Evolutionary conservation across 1,284 basidiomycete species (phyloP).

Genomic region (Heterobasidion parviporum): DNA sequence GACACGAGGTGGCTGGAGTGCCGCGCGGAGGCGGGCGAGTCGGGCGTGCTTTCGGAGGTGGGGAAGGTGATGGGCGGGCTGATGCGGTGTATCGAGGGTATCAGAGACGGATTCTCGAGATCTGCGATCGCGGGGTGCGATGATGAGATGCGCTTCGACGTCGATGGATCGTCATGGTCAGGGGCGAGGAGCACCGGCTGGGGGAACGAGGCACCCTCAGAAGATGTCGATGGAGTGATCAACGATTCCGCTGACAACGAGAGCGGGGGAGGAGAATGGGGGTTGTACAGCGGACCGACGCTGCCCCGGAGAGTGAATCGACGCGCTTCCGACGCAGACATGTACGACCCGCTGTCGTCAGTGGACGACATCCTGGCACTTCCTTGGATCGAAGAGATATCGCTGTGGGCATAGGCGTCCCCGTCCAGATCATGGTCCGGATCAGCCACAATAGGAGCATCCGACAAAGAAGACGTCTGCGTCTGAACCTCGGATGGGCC

Average conservation of each 20-base stretch:
- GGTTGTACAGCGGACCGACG: slow-evolving; percentile 20
- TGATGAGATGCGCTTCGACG: background rate
- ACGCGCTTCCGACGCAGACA: slow-evolving; percentile 23
- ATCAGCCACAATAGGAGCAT: background rate
- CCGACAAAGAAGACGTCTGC: background rate
- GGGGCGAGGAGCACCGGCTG: background rate
- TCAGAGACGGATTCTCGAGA: background rate
- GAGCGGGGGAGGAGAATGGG: slow-evolving; percentile 29
- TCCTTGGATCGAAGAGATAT: background rate
- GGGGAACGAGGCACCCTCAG: slow-evolving; percentile 21
- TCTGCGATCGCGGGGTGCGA: slow-evolving; percentile 7
- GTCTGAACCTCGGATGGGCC: background rate
- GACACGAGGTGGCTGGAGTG: slow-evolving; percentile 27
- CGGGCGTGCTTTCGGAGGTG: slow-evolving; percentile 20
- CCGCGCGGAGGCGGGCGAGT: slow-evolving; percentile 23
- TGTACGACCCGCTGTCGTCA: slow-evolving; percentile 22
- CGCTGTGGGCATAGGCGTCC: background rate
- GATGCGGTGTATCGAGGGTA: background rate
- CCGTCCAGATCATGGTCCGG: background rate
- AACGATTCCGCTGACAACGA: slow-evolving; percentile 38
- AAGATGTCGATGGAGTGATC: slow-evolving; percentile 31
- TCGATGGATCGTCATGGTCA: background rate
- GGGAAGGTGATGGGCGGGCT: slow-evolving; percentile 32
- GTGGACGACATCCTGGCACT: background rate
- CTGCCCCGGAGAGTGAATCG: slow-evolving; percentile 23